These are phyloP conservation scores for Kwoniella sp. DNA, from an alignment of 768 basidiomycete genomes.

Conservation along the genomic window DNA sequence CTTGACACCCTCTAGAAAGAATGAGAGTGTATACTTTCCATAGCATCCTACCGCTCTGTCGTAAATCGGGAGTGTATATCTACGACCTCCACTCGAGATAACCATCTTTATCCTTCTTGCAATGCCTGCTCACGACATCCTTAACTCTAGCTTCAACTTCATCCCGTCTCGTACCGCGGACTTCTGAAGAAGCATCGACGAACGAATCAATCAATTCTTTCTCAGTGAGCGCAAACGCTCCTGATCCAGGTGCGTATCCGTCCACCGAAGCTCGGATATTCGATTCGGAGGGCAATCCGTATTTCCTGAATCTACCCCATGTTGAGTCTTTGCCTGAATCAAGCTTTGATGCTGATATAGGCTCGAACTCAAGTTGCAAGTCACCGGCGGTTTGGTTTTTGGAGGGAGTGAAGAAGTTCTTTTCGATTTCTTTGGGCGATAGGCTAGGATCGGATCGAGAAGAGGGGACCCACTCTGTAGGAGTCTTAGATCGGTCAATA, in stretches of 20 bases:
- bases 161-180: constrained; percentile 56
- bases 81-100: constrained; percentile 43
- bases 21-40: too few species aligned
- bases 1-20: too few species aligned
- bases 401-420: constrained; percentile 66
- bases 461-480: constrained; percentile 70
- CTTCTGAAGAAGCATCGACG: constrained; percentile 62
- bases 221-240: constrained; percentile 64
- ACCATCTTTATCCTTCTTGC: constrained; percentile 38
- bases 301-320: constrained; percentile 59
- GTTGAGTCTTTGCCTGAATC: constrained; percentile 44
- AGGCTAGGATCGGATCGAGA: constrained; percentile 63
- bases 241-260: constrained; percentile 67
- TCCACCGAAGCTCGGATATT: constrained; percentile 70
- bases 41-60: too few species aligned
- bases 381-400: constrained; percentile 6
- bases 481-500: constrained; percentile 58
- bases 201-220: constrained; percentile 67
- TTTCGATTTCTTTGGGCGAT: constrained; percentile 61
- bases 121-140: constrained; percentile 69
- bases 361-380: constrained; percentile 26
- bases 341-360: constrained; percentile 37
- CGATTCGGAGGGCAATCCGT: constrained; percentile 71
- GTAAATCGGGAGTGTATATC: too few species aligned
- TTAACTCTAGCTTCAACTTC: constrained; percentile 70